Conservation (phyloP, 805 yeast genomes). For the Komagataella pseudopastoris region DNA sequence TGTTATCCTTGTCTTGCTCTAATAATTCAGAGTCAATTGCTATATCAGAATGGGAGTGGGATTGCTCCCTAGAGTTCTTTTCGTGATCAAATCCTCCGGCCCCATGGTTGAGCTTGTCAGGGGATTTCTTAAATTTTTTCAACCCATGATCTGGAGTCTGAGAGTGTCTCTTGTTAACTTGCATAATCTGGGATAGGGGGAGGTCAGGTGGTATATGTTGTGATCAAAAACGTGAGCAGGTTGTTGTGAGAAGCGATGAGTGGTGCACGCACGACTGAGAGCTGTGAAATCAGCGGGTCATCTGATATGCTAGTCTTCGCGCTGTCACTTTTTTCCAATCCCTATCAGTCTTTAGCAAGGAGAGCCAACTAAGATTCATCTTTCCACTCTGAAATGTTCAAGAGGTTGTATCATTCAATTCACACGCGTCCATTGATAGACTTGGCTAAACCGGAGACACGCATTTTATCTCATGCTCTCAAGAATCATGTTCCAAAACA, state of each 20-base stretch:
- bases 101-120: background rate
- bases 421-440: constrained; percentile 22
- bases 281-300: background rate
- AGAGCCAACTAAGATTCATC: background rate
- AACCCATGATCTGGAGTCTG: background rate
- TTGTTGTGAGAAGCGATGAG: background rate
- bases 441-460: constrained; percentile 21
- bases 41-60: background rate
- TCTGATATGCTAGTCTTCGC: background rate
- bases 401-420: constrained; percentile 23
- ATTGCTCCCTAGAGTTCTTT: background rate
- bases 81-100: background rate
- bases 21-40: background rate
- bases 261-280: background rate
- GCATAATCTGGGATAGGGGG: background rate
- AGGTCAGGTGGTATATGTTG: background rate
- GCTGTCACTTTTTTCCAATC: background rate
- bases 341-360: background rate
- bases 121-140: background rate
- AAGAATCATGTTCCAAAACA: constrained; percentile 23
- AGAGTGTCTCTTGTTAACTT: background rate
- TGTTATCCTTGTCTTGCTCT: background rate
- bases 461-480: constrained; percentile 19
- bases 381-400: constrained; percentile 11
- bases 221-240: background rate